Evolutionary conservation across 257 asterid genomes (phyloP).

Genomic region (Primulina tabacum): DNA sequence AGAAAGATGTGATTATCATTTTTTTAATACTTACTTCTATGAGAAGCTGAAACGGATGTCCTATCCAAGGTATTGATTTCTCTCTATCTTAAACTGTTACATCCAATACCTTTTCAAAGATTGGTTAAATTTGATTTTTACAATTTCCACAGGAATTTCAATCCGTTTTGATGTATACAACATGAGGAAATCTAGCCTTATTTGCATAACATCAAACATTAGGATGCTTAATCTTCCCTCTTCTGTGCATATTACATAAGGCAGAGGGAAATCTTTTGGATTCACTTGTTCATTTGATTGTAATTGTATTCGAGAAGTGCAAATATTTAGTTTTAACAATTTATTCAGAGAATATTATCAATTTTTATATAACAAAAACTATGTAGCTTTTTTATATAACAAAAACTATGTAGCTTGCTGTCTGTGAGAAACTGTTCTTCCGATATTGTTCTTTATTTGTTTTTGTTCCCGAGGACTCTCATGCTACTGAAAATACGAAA

Average conservation of each 20-base stretch:
- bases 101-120: conserved; percentile 14
- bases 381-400: too few relatives aligned
- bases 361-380: too few relatives aligned
- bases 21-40: conserved; percentile 87
- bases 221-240: conserved; percentile 3
- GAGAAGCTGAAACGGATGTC: conserved; percentile 70
- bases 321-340: neutral
- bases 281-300: conserved; percentile 15
- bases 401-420: neutral
- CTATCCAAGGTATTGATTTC: conserved; percentile 51
- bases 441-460: conserved; percentile 4
- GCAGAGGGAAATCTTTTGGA: conserved; percentile 1
- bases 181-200: too few relatives aligned
- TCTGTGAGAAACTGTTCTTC: conserved; percentile 4
- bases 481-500: neutral
- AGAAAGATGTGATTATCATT: conserved; percentile 46
- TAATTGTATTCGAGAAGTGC: neutral
- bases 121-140: conserved; percentile 18
- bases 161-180: neutral
- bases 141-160: conserved; percentile 9
- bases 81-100: conserved; percentile 24
- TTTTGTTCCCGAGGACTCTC: conserved; percentile 6
- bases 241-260: conserved; percentile 9
- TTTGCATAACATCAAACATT: too few relatives aligned
- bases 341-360: neutral